Evolutionary conservation across 352 stramenopile genomes (phyloP).

Genomic region (Phytopythium litorale): DNA sequence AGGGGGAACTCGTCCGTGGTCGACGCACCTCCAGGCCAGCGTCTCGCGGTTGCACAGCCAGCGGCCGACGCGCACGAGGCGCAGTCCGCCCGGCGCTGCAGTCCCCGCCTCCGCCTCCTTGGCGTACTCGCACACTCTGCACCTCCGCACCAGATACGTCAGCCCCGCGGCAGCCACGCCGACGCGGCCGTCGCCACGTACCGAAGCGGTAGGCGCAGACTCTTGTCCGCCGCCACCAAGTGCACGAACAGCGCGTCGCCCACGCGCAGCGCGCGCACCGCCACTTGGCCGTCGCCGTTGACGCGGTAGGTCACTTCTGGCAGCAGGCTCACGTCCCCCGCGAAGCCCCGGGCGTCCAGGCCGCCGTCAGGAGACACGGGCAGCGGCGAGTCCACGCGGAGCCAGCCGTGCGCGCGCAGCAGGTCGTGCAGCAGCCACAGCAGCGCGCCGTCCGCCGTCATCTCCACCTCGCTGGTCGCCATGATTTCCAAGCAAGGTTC

Average conservation of each 20-base stretch:
- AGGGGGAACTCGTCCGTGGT: background rate
- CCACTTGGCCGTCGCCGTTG: background rate
- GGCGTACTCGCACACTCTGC: conserved; percentile 39
- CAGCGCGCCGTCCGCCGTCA: conserved; percentile 24
- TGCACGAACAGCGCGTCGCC: conserved; percentile 39
- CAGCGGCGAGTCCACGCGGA: background rate
- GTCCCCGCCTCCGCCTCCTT: conserved; percentile 8
- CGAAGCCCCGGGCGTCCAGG: conserved; percentile 14
- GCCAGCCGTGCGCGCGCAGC: conserved; percentile 22
- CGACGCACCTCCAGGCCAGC: conserved; percentile 33
- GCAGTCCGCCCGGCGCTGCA: background rate
- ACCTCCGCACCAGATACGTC: background rate
- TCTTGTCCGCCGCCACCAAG: conserved; percentile 28
- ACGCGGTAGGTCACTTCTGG: conserved; percentile 15
- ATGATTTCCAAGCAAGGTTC: too few relatives aligned
- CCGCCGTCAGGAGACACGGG: background rate
- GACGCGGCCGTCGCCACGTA: conserved; percentile 7
- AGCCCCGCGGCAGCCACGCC: background rate
- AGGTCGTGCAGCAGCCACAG: conserved; percentile 37
- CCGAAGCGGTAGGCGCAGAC: conserved; percentile 27
- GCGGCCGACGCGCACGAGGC: conserved; percentile 11
- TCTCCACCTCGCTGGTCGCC: background rate
- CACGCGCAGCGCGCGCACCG: conserved; percentile 29
- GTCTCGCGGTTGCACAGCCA: conserved; percentile 42
- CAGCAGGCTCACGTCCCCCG: conserved; percentile 33